Evolutionary conservation across 2,329 filamentous ascomycete species (phyloP).

Genomic region (Neonectria coccinea): DNA sequence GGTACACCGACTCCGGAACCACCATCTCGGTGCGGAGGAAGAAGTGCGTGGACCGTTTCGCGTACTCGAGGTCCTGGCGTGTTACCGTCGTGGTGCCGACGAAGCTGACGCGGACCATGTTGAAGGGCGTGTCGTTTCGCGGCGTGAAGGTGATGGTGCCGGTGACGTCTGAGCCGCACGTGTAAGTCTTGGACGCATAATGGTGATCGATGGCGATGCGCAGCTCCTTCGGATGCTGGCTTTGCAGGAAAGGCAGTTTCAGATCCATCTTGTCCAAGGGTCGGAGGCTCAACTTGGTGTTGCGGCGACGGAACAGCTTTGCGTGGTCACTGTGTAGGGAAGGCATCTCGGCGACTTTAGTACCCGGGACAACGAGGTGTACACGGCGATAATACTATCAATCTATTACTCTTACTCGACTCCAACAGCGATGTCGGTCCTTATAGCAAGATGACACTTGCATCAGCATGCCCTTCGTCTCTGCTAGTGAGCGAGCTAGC

Average conservation of each 20-base stretch:
- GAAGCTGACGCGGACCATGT: constrained; percentile 34
- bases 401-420: not conserved
- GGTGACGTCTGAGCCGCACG: constrained; percentile 40
- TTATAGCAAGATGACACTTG: not conserved
- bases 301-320: constrained; percentile 17
- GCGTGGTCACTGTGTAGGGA: not conserved
- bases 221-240: not conserved
- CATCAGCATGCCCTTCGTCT: not conserved
- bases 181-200: constrained; percentile 43
- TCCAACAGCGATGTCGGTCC: not conserved
- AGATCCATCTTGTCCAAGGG: not conserved
- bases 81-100: constrained; percentile 35
- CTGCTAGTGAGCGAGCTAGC: not conserved
- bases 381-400: not conserved
- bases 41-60: constrained; percentile 30
- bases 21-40: constrained; percentile 43
- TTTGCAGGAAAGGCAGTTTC: not conserved
- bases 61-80: constrained; percentile 37
- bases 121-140: constrained; percentile 29
- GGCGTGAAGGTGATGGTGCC: constrained; percentile 36
- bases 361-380: not conserved
- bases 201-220: constrained; percentile 35
- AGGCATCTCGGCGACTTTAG: not conserved
- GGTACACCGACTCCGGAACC: constrained; percentile 31
- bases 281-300: constrained; percentile 26